A percentile compares a stretch with the other conserved stretches of the same genome.
Conservation (phyloP, 2,329 filamentous ascomycete genomes). For the Chaetomiaceae sp. region DNA sequence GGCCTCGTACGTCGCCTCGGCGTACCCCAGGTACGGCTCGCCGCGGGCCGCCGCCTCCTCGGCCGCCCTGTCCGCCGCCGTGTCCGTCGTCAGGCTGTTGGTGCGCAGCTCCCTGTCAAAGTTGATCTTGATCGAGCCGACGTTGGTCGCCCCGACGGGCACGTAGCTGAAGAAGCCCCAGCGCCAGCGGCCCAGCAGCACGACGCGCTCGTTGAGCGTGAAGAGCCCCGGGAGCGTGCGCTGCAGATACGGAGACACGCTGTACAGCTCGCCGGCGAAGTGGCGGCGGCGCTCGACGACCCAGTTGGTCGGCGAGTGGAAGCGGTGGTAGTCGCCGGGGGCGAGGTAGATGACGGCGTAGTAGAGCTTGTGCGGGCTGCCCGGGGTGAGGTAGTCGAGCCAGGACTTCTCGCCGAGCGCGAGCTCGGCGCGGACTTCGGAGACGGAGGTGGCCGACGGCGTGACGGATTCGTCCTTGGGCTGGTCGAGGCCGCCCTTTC, state of each 20-base stretch:
- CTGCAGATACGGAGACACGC: constrained; percentile 91
- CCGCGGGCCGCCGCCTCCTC: constrained; percentile 70
- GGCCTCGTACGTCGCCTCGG: constrained; percentile 80
- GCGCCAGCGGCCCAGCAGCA: constrained; percentile 87
- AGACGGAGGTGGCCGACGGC: constrained; percentile 66
- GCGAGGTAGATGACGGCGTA: constrained; percentile 95
- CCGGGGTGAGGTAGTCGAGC: constrained; percentile 61
- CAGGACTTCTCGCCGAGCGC: constrained; percentile 66
- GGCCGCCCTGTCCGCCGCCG: constrained; percentile 79
- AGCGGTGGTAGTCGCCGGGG: constrained; percentile 96
- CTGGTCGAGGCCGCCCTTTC: constrained; percentile 36
- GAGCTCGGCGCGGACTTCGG: constrained; percentile 78
- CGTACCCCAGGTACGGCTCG: constrained; percentile 83
- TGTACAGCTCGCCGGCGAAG: constrained; percentile 94
- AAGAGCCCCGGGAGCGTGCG: constrained; percentile 89
- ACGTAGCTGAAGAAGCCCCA: constrained; percentile 97
- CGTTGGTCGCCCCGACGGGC: constrained; percentile 94
- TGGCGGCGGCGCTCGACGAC: constrained; percentile 92
- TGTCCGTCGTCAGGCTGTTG: constrained; percentile 89
- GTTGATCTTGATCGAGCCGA: constrained; percentile 94
- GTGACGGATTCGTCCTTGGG: constrained; percentile 69
- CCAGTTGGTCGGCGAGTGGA: constrained; percentile 94
- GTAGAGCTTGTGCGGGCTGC: constrained; percentile 70
- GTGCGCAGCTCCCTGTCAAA: constrained; percentile 93
- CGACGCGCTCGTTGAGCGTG: constrained; percentile 93